phyloP scores from a whole-genome alignment of 1,139 yeast species.

The Geotrichum aggregatum region DNA sequence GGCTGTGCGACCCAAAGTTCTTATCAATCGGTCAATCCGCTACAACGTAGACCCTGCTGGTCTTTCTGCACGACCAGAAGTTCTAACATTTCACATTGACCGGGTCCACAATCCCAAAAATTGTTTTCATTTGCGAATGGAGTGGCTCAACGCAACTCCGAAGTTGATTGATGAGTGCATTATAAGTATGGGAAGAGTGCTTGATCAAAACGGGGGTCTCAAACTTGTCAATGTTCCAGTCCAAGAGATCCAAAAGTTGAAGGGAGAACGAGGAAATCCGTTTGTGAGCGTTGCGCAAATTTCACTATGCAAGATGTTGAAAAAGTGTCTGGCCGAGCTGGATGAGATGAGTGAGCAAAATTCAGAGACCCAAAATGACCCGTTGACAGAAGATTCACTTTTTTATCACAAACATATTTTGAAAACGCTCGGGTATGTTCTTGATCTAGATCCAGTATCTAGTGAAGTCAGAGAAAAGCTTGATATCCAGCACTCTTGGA shows the following conservation, averaged over 20 bases:
- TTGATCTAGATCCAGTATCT: constrained; percentile 67
- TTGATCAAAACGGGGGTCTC: constrained; percentile 75
- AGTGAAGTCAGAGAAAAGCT: constrained; percentile 37
- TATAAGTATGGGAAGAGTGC: constrained; percentile 71
- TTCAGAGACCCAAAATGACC: not conserved
- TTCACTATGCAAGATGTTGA: constrained; percentile 39
- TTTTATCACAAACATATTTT: constrained; percentile 62
- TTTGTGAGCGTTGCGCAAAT: constrained; percentile 81
- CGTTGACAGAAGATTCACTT: constrained; percentile 43
- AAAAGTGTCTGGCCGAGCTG: not conserved
- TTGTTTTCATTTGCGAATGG: constrained; percentile 84
- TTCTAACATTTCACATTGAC: constrained; percentile 81
- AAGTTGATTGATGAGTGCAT: constrained; percentile 83
- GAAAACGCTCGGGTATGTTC: constrained; percentile 64
- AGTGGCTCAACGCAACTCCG: constrained; percentile 90
- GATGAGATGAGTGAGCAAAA: not conserved
- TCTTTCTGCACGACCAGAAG: constrained; percentile 72
- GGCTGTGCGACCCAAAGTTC: constrained; percentile 36
- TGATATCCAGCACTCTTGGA: constrained; percentile 79
- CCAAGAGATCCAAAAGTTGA: constrained; percentile 75
- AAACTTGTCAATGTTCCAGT: constrained; percentile 87
- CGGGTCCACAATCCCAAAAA: constrained; percentile 91
- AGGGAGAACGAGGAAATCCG: constrained; percentile 58
- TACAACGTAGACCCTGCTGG: constrained; percentile 70
- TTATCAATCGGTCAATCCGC: constrained; percentile 57